Percentiles rank a stretch among this genome's conserved stretches.
Evolutionary conservation across 805 yeast species (phyloP).

Genomic region (Teunomyces panamensis): DNA sequence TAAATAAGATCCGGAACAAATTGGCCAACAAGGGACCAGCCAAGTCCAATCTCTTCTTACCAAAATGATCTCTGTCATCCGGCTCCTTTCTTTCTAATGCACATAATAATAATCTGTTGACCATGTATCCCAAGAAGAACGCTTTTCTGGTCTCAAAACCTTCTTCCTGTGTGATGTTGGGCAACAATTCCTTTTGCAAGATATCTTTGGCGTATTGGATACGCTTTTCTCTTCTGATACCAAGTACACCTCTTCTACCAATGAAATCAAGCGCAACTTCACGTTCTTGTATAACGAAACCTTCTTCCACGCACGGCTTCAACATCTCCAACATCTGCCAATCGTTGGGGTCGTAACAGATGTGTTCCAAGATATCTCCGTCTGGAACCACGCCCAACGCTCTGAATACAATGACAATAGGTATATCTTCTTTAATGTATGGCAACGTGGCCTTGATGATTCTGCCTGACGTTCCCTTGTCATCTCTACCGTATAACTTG

Average conservation of each 20-base stretch:
- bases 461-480: conserved; percentile 63
- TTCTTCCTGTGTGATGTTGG: conserved; percentile 95
- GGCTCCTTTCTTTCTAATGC: conserved; percentile 97
- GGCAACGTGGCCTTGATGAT: conserved; percentile 96
- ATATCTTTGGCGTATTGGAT: conserved; percentile 97
- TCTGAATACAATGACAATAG: conserved; percentile 94
- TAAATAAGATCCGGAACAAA: conserved; percentile 89
- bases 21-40: conserved; percentile 98
- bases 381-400: conserved; percentile 98
- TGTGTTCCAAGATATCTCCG: conserved; percentile 97
- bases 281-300: conserved; percentile 95
- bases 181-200: conserved; percentile 91
- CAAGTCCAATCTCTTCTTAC: conserved; percentile 95
- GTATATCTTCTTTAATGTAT: conserved; percentile 93
- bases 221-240: conserved; percentile 96
- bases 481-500: conserved; percentile 82
- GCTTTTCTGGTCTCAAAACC: conserved; percentile 98
- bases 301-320: conserved; percentile 99
- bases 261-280: conserved; percentile 97
- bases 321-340: conserved; percentile 99
- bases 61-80: conserved; percentile 99
- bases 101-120: conserved; percentile 88
- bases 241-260: conserved; percentile 96
- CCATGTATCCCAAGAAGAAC: conserved; percentile 96
- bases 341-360: conserved; percentile 95